Evolutionary conservation across 2,329 filamentous ascomycete species (phyloP).

Genomic region (Endothia cerciana): DNA sequence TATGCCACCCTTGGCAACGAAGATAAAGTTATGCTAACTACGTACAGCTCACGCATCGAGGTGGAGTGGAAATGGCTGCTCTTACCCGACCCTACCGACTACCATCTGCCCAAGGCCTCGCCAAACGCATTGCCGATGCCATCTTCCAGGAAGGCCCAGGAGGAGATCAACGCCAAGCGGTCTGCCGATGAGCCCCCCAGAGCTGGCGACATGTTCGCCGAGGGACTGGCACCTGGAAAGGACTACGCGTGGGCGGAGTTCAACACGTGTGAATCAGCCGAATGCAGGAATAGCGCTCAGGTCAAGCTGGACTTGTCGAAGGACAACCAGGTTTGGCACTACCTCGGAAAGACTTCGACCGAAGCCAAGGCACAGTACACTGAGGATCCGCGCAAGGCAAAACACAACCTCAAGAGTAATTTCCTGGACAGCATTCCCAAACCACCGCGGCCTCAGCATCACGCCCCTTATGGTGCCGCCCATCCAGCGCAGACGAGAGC

Average conservation of each 20-base stretch:
- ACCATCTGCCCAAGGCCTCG: conserved; percentile 74
- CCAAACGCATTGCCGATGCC: conserved; percentile 73
- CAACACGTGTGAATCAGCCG: conserved; percentile 58
- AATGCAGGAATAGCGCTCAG: conserved; percentile 57
- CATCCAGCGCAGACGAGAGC: conserved; percentile 28
- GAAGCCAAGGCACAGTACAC: conserved; percentile 92
- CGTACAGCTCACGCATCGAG: conserved; percentile 69
- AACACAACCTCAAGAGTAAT: conserved; percentile 70
- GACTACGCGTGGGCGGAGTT: conserved; percentile 80
- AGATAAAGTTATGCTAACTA: conserved; percentile 44
- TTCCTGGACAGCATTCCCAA: conserved; percentile 71
- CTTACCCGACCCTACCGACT: conserved; percentile 72
- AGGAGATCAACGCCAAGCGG: conserved; percentile 70
- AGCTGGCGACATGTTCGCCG: conserved; percentile 68
- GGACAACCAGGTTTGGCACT: conserved; percentile 82
- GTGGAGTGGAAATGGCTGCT: conserved; percentile 85
- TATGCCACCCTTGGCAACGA: conserved; percentile 1
- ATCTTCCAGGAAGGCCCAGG: conserved; percentile 62
- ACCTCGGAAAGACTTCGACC: conserved; percentile 83
- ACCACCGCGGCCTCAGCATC: conserved; percentile 36
- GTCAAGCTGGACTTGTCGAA: conserved; percentile 73
- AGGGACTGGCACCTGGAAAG: conserved; percentile 40
- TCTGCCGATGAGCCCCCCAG: conserved; percentile 64
- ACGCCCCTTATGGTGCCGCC: conserved; percentile 28
- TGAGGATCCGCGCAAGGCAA: conserved; percentile 65